These are phyloP conservation scores for Talaromyces trachyspermus DNA, from an alignment of 495 filamentous ascomycete genomes.

Conservation along the genomic window DNA sequence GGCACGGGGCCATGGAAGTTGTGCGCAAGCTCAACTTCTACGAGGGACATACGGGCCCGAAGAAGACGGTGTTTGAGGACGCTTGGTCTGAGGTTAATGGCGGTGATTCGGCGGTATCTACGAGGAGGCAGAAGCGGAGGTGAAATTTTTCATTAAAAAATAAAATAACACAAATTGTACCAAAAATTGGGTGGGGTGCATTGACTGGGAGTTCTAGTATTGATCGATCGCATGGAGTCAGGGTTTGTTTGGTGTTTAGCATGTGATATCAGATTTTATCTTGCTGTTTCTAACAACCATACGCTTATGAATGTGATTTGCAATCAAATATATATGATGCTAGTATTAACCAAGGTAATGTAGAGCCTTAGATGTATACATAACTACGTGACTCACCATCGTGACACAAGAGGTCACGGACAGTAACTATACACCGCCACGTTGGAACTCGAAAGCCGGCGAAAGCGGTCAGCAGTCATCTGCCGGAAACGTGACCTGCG, in stretches of 20 bases:
- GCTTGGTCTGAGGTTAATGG: conserved; percentile 36
- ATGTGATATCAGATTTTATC: too few relatives aligned
- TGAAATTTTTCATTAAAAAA: background rate
- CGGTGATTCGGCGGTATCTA: background rate
- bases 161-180: background rate
- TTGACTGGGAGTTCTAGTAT: too few relatives aligned
- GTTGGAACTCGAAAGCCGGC: background rate
- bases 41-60: conserved; percentile 52
- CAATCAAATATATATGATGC: too few relatives aligned
- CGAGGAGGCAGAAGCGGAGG: background rate
- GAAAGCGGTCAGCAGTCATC: background rate
- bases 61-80: conserved; percentile 72
- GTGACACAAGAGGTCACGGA: too few relatives aligned
- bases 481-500: background rate
- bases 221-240: too few relatives aligned
- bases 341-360: too few relatives aligned
- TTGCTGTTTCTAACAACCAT: too few relatives aligned
- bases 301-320: too few relatives aligned
- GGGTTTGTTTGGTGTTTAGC: too few relatives aligned
- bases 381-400: background rate
- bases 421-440: conserved; percentile 3
- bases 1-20: conserved; percentile 92
- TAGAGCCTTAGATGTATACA: background rate
- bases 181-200: background rate
- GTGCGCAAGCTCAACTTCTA: conserved; percentile 65